Conservation (phyloP, 108 stramenopile genomes). For the Seminavis robusta region DNA sequence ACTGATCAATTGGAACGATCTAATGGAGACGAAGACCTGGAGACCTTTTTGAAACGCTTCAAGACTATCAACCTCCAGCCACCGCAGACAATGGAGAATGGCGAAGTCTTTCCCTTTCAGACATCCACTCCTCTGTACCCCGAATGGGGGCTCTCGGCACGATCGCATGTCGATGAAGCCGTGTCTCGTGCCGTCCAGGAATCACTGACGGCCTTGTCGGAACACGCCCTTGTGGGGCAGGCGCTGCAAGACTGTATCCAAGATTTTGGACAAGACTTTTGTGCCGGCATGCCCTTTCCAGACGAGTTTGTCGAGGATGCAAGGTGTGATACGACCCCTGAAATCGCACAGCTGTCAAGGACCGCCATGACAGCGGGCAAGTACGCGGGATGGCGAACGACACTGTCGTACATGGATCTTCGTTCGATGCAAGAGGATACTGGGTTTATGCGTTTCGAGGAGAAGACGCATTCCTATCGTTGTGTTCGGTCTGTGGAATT, state of each 20-base stretch:
- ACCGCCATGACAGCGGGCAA: conserved; percentile 1
- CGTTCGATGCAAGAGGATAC: conserved; percentile 19
- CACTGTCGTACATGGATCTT: conserved; percentile 10
- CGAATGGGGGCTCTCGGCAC: conserved; percentile 16
- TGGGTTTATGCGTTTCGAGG: conserved; percentile 3
- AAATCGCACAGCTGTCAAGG: not conserved
- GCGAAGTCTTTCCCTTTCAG: conserved; percentile 13
- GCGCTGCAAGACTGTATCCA: not conserved
- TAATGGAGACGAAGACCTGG: not conserved
- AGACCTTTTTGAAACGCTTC: not conserved
- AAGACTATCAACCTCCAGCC: not conserved
- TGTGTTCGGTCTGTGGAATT: conserved; percentile 3
- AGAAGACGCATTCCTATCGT: not conserved
- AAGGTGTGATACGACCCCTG: not conserved
- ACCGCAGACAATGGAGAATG: conserved; percentile 2
- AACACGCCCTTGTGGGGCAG: conserved; percentile 7
- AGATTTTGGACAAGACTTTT: not conserved
- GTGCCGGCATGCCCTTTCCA: too few species aligned
- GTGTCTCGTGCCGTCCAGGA: conserved; percentile 11
- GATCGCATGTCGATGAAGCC: not conserved
- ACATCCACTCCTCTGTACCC: conserved; percentile 9
- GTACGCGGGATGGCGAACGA: conserved; percentile 11
- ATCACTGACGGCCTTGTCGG: conserved; percentile 10
- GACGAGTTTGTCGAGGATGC: not conserved
- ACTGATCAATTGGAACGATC: conserved; percentile 26